A percentile compares a stretch with the other conserved stretches of the same genome.
These are phyloP conservation scores for Gastrolobium bilobum DNA, from an alignment of 306 rosid genomes.

Conservation along the genomic window DNA sequence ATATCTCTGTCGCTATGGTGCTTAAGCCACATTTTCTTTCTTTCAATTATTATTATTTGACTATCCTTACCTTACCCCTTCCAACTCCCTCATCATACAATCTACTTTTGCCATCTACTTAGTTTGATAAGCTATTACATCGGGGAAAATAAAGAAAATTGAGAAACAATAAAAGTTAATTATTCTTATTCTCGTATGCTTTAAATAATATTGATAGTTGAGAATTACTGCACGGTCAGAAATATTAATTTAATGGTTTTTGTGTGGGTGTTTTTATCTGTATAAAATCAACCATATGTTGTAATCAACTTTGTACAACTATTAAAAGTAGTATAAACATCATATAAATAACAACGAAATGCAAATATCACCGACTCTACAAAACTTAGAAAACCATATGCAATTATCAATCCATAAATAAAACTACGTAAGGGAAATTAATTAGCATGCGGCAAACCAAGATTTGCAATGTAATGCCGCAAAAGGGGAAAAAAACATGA, in stretches of 20 bases:
- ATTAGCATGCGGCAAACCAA: background rate
- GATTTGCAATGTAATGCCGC: slow-evolving; percentile 11
- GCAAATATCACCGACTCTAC: background rate
- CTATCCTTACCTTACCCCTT: background rate
- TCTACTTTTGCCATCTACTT: background rate
- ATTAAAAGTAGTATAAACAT: background rate
- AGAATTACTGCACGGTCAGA: background rate
- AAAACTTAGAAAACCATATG: background rate
- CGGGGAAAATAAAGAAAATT: background rate
- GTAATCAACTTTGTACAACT: background rate
- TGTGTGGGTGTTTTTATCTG: background rate
- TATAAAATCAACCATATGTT: background rate
- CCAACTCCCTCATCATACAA: background rate
- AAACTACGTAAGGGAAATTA: background rate
- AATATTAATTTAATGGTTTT: too few species aligned
- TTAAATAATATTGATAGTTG: background rate
- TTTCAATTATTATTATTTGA: background rate
- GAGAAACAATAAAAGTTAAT: background rate
- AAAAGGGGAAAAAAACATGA: background rate
- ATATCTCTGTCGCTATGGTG: slow-evolving; percentile 38
- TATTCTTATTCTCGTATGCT: background rate
- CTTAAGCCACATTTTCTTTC: background rate
- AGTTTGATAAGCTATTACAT: background rate
- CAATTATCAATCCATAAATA: background rate
- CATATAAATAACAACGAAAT: background rate